phyloP scores from a whole-genome alignment of 2,329 filamentous ascomycete genomes.

The Coleophoma cylindrospora region DNA sequence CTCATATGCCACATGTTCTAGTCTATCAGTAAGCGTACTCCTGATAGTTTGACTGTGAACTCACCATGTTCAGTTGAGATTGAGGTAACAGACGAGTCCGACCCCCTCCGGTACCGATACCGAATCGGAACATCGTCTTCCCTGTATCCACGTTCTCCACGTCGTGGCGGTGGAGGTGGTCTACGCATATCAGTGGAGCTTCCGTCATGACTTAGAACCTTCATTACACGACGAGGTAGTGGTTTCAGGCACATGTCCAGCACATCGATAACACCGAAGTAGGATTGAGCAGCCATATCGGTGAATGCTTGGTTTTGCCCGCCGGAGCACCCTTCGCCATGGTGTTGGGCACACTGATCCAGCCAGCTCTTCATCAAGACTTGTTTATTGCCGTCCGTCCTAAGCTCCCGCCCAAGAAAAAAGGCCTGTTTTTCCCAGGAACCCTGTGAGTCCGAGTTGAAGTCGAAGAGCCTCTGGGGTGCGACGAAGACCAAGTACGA shows the following conservation, averaged over 20 bases:
- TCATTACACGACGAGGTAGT: neutral
- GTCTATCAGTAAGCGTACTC: neutral
- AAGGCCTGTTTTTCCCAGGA: neutral
- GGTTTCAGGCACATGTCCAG: slow-evolving; percentile 3
- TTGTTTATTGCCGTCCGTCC: slow-evolving; percentile 3
- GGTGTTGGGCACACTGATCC: slow-evolving; percentile 1
- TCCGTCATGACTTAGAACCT: neutral
- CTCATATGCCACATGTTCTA: neutral
- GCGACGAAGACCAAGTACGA: neutral
- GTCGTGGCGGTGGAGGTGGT: no score
- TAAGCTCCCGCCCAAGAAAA: neutral
- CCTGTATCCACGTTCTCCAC: no score
- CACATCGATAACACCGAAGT: slow-evolving; percentile 8
- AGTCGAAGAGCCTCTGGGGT: neutral
- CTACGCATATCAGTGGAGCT: neutral
- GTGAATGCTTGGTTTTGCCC: neutral
- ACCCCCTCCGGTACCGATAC: no score
- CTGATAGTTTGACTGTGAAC: neutral
- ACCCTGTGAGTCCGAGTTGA: neutral
- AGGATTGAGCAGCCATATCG: slow-evolving; percentile 1
- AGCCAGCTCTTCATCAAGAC: slow-evolving; percentile 2
- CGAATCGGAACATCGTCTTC: no score
- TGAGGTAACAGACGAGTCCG: neutral
- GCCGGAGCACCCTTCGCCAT: neutral
- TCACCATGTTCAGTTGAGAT: neutral